Percentiles rank a stretch among this genome's conserved stretches.
These are phyloP conservation scores for Penicillium riverlandense DNA, from an alignment of 495 filamentous ascomycete genomes.

Conservation along the genomic window DNA sequence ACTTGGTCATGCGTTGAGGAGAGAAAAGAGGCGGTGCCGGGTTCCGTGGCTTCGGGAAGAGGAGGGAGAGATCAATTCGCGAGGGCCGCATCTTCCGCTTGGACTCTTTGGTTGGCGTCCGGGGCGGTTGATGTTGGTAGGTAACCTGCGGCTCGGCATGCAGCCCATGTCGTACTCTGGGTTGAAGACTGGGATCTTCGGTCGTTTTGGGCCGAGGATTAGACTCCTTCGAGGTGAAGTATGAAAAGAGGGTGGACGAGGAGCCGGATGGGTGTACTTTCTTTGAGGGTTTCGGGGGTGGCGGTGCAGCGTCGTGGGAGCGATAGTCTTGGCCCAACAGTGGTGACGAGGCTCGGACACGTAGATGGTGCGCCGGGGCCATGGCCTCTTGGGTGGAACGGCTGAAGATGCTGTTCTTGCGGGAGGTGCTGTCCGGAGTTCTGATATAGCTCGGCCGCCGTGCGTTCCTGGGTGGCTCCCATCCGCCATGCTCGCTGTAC, in stretches of 20 bases:
- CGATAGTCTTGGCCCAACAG: constrained; percentile 32
- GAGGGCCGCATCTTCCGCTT: constrained; percentile 36
- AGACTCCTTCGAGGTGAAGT: constrained; percentile 29
- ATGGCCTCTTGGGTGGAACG: constrained; percentile 16
- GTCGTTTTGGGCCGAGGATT: constrained; percentile 2
- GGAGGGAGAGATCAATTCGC: constrained; percentile 36
- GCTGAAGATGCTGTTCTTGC: constrained; percentile 16
- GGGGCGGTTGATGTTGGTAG: constrained; percentile 12
- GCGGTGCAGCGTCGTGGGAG: constrained; percentile 15
- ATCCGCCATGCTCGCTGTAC: constrained; percentile 11
- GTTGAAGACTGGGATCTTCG: constrained; percentile 14
- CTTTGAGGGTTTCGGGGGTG: constrained; percentile 21
- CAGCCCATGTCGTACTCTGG: constrained; percentile 14
- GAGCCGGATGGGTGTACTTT: constrained; percentile 32
- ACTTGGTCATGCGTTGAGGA: constrained; percentile 38
- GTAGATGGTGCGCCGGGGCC: constrained; percentile 23
- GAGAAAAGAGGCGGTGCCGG: constrained; percentile 29
- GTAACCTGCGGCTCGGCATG: constrained; percentile 17
- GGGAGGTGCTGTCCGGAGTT: constrained; percentile 19
- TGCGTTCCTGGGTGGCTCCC: constrained; percentile 14
- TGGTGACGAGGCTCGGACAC: constrained; percentile 39
- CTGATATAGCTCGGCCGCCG: constrained; percentile 21
- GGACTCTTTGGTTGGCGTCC: constrained; percentile 24
- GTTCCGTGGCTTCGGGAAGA: constrained; percentile 39
- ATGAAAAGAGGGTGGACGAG: constrained; percentile 27